Base-by-base conservation (phyloP, 129 eudicot genomes). In the Flaveria sonorensis region DNA sequence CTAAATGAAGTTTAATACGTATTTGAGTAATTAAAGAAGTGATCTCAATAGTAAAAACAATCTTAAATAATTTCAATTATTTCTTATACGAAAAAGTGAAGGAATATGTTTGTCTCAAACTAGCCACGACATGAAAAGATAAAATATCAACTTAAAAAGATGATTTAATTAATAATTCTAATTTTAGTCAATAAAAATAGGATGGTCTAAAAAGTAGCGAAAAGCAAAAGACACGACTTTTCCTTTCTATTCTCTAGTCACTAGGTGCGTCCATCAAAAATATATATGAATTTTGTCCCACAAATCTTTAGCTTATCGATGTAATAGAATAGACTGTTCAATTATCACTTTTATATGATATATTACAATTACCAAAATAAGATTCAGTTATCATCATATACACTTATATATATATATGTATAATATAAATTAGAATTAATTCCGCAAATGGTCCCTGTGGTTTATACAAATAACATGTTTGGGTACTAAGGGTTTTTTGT, bases 211-310 rank as follows among this genome's bases (percentile, higher is more conserved):
- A 73, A 73, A 57, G 69, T 40, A 57, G 68, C 77, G 63, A 73
- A 73, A 57, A 32, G 77, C 68, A 73, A 73, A 57, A 73, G 55
- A 73, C 21, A 56, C 53, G 10, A 46, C 69, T 73, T 73, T 73
- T 73, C 39, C 69, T 73, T 72, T 72, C 77, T 57, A 73, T 73
- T 73, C 77, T 57, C 68, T 42, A 21, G 69, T 42, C 77, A 72
- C 63, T n/a, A 52, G 66, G 65, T 72, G 64, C 64, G 55, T 52
- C 19, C 53, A 70, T 40, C 10, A 32, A 43, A 28, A 63, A 63
- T 26, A 63, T 12, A 62, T 60, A 59, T 24, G 26, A 23, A n/a
- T 24, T 60, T 10, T 15, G 26, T 36, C 66, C 66, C 7, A 14
- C 20, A 62, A 28, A 62, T 62, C 43, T 48, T 62, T 62, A 62